Base-by-base conservation (phyloP, 2,329 filamentous ascomycete genomes). In the Diaporthe capsici region DNA sequence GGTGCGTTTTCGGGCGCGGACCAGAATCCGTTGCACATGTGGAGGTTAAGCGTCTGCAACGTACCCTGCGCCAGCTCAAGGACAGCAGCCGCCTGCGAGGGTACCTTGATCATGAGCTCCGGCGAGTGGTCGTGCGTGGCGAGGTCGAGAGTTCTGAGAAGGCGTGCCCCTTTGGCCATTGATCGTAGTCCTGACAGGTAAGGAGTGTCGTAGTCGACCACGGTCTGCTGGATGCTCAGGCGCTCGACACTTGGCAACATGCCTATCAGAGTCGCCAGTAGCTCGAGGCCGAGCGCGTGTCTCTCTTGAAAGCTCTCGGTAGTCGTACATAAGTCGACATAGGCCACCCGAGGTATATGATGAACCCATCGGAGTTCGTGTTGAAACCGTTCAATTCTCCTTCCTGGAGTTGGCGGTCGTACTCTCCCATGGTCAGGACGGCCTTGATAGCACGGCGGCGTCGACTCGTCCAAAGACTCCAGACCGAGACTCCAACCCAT, bases 151-250 rank as follows among this genome's bases (percentile, higher is more conserved):
- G 31, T 70, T 13, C 20, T 55, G 31, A 70, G 65, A 42, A 25
- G 47, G 25, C 42, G 42, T 47, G 42, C 1, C 3, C 25, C 39
- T 2, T 13, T 49, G 17, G 9, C 8, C 17, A 63, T 20, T 4
- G 61, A 65, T 34, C 15, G 9, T n/a, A 65, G n/a, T 10, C 8
- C 39, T 25, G 47, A 70, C 8, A 70, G 34, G 31, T 37, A 39
- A 9, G 31, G 65, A 28, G 65, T 70, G 2, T 70, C 31, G 49
- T 55, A 53, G 47, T 70, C 47, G 65, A 42, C 22, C 8, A 70
- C n/a, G 15, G 31, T 70, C 47, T 51, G 65, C 47, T 70, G 65
- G 49, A 70, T 39, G 31, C 65, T 70, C 20, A 70, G 65, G 47
- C 65, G 65, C 47, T 70, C 47, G 47, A 70, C 17, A 17, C 13